Base-by-base conservation (phyloP, 495 filamentous ascomycete species). In the Penicillium crystallinum region DNA sequence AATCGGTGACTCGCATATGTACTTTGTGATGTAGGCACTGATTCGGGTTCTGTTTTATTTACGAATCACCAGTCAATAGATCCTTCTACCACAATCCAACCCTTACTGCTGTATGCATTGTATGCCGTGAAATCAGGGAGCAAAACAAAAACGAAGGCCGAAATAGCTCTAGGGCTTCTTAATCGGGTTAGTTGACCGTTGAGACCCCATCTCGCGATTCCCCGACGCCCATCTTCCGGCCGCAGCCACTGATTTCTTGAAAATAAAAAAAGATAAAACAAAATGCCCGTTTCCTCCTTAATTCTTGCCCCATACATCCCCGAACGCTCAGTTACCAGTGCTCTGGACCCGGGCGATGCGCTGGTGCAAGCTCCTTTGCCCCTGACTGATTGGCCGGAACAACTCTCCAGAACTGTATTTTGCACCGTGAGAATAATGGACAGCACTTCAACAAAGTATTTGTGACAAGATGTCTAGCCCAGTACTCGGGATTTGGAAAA, bases 151-250 rank as follows among this genome's bases (percentile, higher is more conserved):
- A 2, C 2, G 33, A 35, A 18, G 10, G 8, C 35, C 8, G 17
- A 35, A 9, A 22, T n/a, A 36, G 17, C 23, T 3, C n/a, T n/a
- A n/a, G n/a, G n/a, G n/a, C n/a, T 25, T 22, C 44, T 45, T 6
- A 15, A 62, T 49, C 18, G 12, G 49, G 59, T 46, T 62, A 59
- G 56, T 48, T 48, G 49, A 49, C 58, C 61, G 57, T 63, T 63
- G 33, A 30, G 49, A 57, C 49, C 52, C 23, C 3, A 27, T 27
- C 7, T 7, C 23, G 3, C 23, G 23, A 27, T 27, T 27, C 23
- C 23, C 23, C 23, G 29, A 31, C 18, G 15, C 38, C 38, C 21
- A 11, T 9, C 23, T 27, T 27, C 23, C 7, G 7, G 23, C 23
- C 23, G 3, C 23, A 27, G 23, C 23, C 23, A 27, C 23, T 27